Percentiles rank a stretch among this genome's conserved stretches.
These are phyloP conservation scores for Pseudozyma sp. DNA, from an alignment of 1,284 basidiomycete genomes.

Conservation along the genomic window DNA sequence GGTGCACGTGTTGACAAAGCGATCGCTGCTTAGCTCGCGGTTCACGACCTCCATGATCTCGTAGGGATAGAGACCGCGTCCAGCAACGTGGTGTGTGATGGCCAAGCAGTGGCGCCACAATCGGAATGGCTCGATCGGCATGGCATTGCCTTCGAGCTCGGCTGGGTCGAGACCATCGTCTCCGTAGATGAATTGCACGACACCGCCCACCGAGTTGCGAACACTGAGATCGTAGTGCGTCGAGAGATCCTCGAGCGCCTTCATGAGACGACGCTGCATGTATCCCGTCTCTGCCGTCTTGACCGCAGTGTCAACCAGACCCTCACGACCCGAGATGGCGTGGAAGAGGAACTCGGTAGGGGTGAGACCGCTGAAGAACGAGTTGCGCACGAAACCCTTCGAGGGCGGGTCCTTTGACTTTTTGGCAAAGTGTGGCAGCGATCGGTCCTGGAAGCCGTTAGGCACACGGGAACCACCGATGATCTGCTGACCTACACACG, in stretches of 20 bases:
- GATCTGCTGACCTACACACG: conserved; percentile 99
- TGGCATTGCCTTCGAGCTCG: conserved; percentile 88
- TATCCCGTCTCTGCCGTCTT: conserved; percentile 99
- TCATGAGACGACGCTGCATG: conserved; percentile 99
- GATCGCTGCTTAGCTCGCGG: conserved; percentile 73
- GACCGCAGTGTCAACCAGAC: conserved; percentile 98
- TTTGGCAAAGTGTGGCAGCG: conserved; percentile 97
- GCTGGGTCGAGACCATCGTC: conserved; percentile 98
- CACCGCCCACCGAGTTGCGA: conserved; percentile 90
- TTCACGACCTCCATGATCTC: conserved; percentile 84
- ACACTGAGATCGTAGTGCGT: conserved; percentile 98
- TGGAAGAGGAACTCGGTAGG: conserved; percentile 99
- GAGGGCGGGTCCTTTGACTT: conserved; percentile 96
- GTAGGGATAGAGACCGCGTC: conserved; percentile 81
- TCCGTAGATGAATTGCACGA: conserved; percentile 98
- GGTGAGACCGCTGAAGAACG: conserved; percentile 92
- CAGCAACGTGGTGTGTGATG: conserved; percentile 69
- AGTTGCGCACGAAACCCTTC: conserved; percentile 96
- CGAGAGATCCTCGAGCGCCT: conserved; percentile 95
- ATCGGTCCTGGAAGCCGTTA: conserved; percentile 98
- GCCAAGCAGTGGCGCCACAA: conserved; percentile 90
- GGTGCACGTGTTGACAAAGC: conserved; percentile 75
- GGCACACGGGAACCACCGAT: conserved; percentile 98
- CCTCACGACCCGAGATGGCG: conserved; percentile 98
- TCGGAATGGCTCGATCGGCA: conserved; percentile 78